Conservation (phyloP, 495 filamentous ascomycete species). For the Aspergillus nidulans region DNA sequence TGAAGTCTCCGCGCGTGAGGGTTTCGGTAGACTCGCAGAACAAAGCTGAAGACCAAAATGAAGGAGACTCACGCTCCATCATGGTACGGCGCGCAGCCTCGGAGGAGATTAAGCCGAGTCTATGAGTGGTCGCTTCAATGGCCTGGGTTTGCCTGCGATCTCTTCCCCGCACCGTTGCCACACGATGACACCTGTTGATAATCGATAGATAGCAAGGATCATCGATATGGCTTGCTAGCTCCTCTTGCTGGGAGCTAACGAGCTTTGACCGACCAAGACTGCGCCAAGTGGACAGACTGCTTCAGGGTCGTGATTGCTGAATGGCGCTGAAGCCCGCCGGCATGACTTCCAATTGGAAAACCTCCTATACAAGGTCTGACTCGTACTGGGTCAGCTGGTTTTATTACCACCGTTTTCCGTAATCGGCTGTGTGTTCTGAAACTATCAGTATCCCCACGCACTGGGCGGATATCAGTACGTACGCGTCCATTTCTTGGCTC, state of each 20-base stretch:
- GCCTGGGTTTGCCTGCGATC: constrained; percentile 20
- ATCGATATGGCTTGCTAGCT: background rate
- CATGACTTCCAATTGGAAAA: background rate
- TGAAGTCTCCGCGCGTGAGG: background rate
- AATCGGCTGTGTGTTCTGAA: background rate
- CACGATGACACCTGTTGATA: constrained; percentile 1
- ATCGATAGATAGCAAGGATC: background rate
- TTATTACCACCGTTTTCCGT: no score
- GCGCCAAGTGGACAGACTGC: background rate
- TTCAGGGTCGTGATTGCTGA: no score
- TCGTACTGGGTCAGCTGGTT: no score
- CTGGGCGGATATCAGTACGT: background rate
- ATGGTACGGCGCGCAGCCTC: constrained; percentile 23
- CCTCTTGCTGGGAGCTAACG: background rate
- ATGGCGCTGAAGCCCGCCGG: background rate
- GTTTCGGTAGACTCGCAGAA: background rate
- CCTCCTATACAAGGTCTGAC: background rate
- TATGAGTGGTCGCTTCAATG: constrained; percentile 17
- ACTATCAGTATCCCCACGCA: background rate
- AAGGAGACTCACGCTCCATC: background rate
- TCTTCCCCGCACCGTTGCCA: constrained; percentile 24
- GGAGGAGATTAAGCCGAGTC: background rate
- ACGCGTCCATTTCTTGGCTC: background rate
- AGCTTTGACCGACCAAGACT: constrained; percentile 1
- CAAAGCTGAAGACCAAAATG: background rate